Evolutionary conservation across 305 asterid species (phyloP), one percentile per base, ranked within the genome.

Genomic region (Fraxinus ornus): DNA sequence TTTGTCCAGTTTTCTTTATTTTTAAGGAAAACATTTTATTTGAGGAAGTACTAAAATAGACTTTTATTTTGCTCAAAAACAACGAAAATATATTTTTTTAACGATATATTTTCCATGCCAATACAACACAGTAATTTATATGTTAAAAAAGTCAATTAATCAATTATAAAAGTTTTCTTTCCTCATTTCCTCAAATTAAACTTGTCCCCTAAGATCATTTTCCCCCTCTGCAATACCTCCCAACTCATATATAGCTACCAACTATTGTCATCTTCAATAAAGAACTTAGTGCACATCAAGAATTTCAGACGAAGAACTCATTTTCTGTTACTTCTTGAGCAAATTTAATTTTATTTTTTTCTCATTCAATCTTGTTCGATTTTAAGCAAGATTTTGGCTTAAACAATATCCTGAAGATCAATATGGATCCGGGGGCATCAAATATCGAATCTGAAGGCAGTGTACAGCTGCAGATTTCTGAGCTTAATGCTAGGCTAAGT

Each of bases 131-230:
- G 0, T 36, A 7, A 36, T 36, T 36, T 36, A 6, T 7, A 6
- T 36, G 41, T 36, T 36, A 36, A 36, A 36, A 36, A 36, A 7
- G 41, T 36, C 41, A 2, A 36, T 36, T 36, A 36, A 36, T 7
- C 41, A 36, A 7, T 36, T 6, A 36, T 88, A 78, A 86, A 87
- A 52, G 78, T 83, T 85, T 85, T 83, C 89, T 90, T 94, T 89
- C 90, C 52, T 75, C 82, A 49, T 89, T 79, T 86, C 88, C 81
- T 81, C 85, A 78, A 71, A 78, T 85, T 86, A 82, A 85, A 86
- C 95, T 86, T 94, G 95, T 80, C 80, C 89, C 82, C 90, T 35
- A 92, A 93, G 93, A 86, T 88, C 94, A 90, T 52, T 81, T 75
- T 83, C 79, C 83, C 70, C 83, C 70, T 28, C 2, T 22, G 68